Evolutionary conservation across 1,139 yeast genomes (phyloP).

Genomic region (Pichiaceae sp.): DNA sequence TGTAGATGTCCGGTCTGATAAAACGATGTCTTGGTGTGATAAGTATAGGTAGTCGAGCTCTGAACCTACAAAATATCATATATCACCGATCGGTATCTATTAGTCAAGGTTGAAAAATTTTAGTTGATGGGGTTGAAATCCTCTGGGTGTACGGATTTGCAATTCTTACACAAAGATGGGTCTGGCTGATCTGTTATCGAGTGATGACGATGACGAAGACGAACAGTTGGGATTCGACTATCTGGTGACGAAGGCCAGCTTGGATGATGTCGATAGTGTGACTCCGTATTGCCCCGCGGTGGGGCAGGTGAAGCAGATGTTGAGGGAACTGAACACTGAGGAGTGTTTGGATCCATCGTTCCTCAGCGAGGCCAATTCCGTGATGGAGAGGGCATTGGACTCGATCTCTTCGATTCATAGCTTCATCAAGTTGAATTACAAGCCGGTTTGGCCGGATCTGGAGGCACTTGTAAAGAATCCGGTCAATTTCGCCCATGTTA

Average conservation of each 20-base stretch:
- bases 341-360: slow-evolving; percentile 20
- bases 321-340: slow-evolving; percentile 1
- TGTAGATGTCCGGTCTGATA: background rate
- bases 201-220: background rate
- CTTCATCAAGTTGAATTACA: slow-evolving; percentile 46
- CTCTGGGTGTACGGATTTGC: too few species aligned
- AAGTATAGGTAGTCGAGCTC: slow-evolving; percentile 2
- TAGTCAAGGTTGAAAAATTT: background rate
- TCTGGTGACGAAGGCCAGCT: background rate
- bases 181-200: background rate
- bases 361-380: slow-evolving; percentile 47
- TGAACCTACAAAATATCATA: background rate
- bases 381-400: slow-evolving; percentile 45
- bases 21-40: background rate
- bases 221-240: background rate
- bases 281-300: slow-evolving; percentile 1
- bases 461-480: slow-evolving; percentile 58
- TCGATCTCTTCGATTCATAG: slow-evolving; percentile 47
- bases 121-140: too few species aligned
- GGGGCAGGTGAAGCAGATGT: background rate
- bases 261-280: slow-evolving; percentile 2
- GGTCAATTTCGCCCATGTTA: slow-evolving; percentile 50
- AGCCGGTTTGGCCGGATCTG: slow-evolving; percentile 63
- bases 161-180: too few species aligned
- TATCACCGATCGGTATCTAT: background rate